Base-by-base conservation (phyloP, 495 filamentous ascomycete genomes). In the Apiosordaria backusii region DNA sequence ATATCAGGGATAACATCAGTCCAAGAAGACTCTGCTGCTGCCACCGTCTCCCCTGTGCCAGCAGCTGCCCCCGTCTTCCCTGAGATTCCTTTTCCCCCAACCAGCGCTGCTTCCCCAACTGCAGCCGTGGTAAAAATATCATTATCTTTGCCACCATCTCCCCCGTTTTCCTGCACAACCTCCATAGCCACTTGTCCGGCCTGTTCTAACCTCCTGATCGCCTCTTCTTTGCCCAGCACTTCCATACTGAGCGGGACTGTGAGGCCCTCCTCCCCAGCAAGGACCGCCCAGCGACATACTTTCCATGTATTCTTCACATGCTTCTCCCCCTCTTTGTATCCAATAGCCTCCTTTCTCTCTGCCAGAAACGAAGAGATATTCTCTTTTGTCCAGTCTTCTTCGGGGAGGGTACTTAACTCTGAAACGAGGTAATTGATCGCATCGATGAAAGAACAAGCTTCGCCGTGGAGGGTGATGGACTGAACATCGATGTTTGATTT, bases 231-330 rank as follows among this genome's bases (percentile, higher is more conserved):
- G 0, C 92, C 91, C 10, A 96, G 72, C 1, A 90, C 77, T 18
- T 60, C 74, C 84, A 96, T 87, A 18, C 81, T 86, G 27, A 83
- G 76, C 0, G 82, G 79, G 22, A 90, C 77, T 1, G 79, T 72
- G 15, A 89, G 88, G 0, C 92, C 92, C 3, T 83, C 77, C 10
- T 78, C 77, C 9, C 83, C 84, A 19, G 78, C 89, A 0, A 80
- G 73, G 29, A 94, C 60, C 0, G 87, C 87, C 87, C 91, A 90
- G 58, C 92, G 85, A 62, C 93, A 76, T 66, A 89, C 85, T 53
- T 82, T 77, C 69, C 87, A 80, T 6, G 83, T 5, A 81, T 68
- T 57, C 76, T 74, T 67, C 50, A 62, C 24, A 24, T 9, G 26
- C 59, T 25, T 26, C 65, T 59, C 24, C 27, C 15, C 77, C 81